A percentile compares a stretch with the other conserved stretches of the same genome.
Evolutionary conservation across 192 early-diverging fungal genomes (phyloP).

Genomic region (Backusella morwellensis): DNA sequence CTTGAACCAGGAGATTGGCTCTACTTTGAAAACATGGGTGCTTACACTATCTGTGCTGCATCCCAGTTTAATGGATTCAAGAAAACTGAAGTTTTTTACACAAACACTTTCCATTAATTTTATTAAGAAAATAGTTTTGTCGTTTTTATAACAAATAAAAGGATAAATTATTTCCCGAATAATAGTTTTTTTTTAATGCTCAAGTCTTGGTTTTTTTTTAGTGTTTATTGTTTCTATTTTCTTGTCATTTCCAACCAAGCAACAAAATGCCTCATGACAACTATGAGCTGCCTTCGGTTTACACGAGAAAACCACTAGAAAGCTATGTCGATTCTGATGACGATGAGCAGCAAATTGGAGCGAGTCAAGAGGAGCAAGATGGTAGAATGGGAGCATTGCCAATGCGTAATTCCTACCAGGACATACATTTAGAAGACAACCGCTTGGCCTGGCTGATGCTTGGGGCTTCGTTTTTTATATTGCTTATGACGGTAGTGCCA

Average conservation of each 20-base stretch:
- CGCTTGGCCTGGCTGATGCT: conserved; percentile 25
- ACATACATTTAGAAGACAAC: conserved; percentile 8
- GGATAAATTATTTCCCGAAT: background rate
- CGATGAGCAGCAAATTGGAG: background rate
- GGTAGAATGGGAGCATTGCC: background rate
- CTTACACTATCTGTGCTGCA: conserved; percentile 92
- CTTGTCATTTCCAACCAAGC: background rate
- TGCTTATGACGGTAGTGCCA: conserved; percentile 31
- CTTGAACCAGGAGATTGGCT: conserved; percentile 96
- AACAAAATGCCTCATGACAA: conserved; percentile 14
- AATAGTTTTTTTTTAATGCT: background rate
- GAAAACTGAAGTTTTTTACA: conserved; percentile 81
- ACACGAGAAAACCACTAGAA: background rate
- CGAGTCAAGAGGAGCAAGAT: background rate
- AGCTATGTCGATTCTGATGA: background rate
- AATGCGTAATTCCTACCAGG: background rate
- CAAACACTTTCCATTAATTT: conserved; percentile 57
- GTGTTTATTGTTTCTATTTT: background rate
- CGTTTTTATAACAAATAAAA: background rate
- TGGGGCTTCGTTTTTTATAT: conserved; percentile 19
- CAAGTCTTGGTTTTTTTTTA: background rate
- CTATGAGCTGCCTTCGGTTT: conserved; percentile 15
- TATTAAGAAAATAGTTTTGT: background rate
- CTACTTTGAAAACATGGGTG: conserved; percentile 94
- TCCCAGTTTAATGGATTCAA: conserved; percentile 89